Base-by-base conservation (phyloP, 345 rosid genomes). In the Carallia pectinifolia region DNA sequence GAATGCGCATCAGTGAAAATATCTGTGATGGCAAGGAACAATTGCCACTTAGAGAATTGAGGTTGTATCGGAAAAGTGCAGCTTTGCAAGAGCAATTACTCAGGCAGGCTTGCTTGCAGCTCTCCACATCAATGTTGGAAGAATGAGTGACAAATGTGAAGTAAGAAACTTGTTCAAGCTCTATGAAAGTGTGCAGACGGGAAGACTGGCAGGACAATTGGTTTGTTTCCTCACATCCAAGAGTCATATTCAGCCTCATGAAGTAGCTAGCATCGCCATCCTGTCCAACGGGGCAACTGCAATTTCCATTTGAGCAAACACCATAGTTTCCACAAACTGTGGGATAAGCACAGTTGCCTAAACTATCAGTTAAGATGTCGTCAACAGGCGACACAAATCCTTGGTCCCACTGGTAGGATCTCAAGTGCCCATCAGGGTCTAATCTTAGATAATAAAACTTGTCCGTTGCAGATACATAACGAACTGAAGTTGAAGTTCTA, bases 21-120 rank as follows among this genome's bases (percentile, higher is more conserved):
- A 75, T 53, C 29, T 75, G 62, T 27, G 65, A 63, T 9, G 48
- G 53, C 8, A 78, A 53, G 38, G 64, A 58, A 59, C 82, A 81
- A 67, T 72, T 55, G 16, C 84, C 74, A 2, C 5, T 15, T 1
- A 63, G 54, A 33, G 39, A 5, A 34, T 15, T 50, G 7, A 23
- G 13, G 10, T 30, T 6, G 30, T 30, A 59, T 6, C 62, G 34
- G 31, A 70, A 68, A 18, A 73, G 17, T 7, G 61, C 77, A 27
- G 78, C 74, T 55, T 71, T 76, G 71, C 84, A 81, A 15, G 81
- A 74, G 62, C 77, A 81, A 27, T 78, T 73, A 7, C 23, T 56
- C 29, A 73, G 29, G 61, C 81, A 77, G 8, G 65, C 71, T 6
- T 34, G 39, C 48, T 61, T 30, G 58, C 79, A 74, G 6, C 66